Base-by-base conservation (phyloP, 306 rosid genomes). In the Astragalus membranaceus region DNA sequence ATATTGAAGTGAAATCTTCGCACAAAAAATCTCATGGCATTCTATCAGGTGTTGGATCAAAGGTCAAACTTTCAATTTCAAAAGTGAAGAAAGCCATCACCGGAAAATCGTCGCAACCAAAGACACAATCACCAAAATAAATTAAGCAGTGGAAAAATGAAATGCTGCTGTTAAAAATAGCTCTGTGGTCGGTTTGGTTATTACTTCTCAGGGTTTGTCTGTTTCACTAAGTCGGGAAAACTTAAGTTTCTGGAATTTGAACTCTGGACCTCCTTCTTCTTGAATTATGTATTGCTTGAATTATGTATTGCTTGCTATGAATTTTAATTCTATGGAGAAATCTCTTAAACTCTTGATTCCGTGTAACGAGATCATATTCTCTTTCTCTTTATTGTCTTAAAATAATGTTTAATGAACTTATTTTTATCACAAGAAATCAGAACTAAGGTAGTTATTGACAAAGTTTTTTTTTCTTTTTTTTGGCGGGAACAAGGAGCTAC, bases 31-130 rank as follows among this genome's bases (percentile, higher is more conserved):
- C 89, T 32, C 87, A 84, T 16, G 78, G 68, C 61, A 77, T 90
- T 48, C 47, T 88, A 8, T 90, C 92, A 12, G 88, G 94, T 16
- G 88, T 90, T 58, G 85, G 96, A 17, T 81, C 89, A 61, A 83
- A 81, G 81, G 88, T 89, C 23, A 90, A 90, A 85, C 92, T 84
- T 65, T 90, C 94, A 26, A 84, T 90, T 68, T 88, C 89, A 15
- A 86, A 86, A 72, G 92, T 90, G 77, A 88, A 82, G 85, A 88
- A 88, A 69, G 96, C 83, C 69, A 84, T 88, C 51, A 82, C 79
- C 0, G 85, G 96, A 3, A 90, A 86, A 59, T 86, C 96, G 52
- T 83, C 89, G 11, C 85, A 75, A 73, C 62, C 83, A 16, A 85
- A 89, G 81, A 42, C 85, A 57, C 17, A 13, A 13, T 56, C 81